These are phyloP conservation scores for Pseudogymnoascus pannorum DNA, from an alignment of 2,329 filamentous ascomycete species.

Conservation along the genomic window DNA sequence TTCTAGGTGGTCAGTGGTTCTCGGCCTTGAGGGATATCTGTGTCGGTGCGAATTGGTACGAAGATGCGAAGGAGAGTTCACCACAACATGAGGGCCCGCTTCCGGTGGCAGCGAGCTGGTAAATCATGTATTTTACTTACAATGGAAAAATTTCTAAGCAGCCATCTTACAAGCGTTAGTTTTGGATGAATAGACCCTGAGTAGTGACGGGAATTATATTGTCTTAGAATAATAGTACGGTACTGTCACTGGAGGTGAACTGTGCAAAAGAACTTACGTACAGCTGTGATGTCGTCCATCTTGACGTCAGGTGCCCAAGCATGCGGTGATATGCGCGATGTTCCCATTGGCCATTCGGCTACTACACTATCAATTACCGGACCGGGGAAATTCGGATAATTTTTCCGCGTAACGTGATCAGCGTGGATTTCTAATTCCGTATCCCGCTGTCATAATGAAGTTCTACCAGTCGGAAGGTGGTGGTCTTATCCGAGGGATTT, in stretches of 20 bases:
- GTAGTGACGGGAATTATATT: background rate
- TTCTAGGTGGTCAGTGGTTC: background rate
- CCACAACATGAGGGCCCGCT: background rate
- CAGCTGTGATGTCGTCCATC: background rate
- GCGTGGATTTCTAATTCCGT: too few species aligned
- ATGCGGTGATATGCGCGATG: background rate
- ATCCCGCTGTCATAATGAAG: too few species aligned
- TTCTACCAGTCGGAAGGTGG: too few species aligned
- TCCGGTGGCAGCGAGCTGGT: background rate
- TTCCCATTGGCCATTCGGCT: constrained; percentile 2
- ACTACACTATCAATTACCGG: background rate
- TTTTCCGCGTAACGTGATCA: background rate
- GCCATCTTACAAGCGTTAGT: background rate
- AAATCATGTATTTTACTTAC: constrained; percentile 2
- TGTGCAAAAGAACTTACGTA: background rate
- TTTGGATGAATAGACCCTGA: background rate
- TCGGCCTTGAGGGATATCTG: background rate
- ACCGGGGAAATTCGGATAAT: constrained; percentile 6
- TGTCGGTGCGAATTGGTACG: constrained; percentile 7
- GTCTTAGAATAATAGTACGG: background rate
- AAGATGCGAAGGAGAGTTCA: background rate
- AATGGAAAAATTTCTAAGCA: background rate
- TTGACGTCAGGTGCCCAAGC: background rate
- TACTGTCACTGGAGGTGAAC: too few species aligned
- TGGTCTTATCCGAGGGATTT: too few species aligned